Evolutionary conservation across 371 early-diverging fungal genomes (phyloP).

Genomic region (Blakeslea trispora): DNA sequence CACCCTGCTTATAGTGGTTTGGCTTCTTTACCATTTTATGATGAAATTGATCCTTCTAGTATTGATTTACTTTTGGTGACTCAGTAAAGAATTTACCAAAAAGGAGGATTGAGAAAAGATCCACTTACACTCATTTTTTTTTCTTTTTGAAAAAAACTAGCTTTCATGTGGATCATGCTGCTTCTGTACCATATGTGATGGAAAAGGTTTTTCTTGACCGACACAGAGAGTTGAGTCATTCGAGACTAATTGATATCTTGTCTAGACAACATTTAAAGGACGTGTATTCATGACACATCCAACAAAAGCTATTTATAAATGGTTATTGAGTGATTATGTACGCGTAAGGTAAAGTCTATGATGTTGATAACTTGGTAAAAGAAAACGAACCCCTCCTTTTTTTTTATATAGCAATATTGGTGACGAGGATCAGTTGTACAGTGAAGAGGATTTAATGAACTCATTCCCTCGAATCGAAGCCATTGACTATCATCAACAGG

Average conservation of each 20-base stretch:
- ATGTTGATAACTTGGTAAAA: neutral
- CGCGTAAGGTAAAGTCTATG: constrained; percentile 72
- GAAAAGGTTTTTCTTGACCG: constrained; percentile 72
- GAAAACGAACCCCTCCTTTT: constrained; percentile 1
- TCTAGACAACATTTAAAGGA: constrained; percentile 96
- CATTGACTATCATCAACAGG: constrained; percentile 98
- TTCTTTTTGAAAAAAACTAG: constrained; percentile 54
- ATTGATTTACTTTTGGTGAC: constrained; percentile 97
- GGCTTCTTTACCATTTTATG: constrained; percentile 97
- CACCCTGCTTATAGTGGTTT: constrained; percentile 99
- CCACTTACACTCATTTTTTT: too few relatives aligned
- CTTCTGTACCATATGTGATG: constrained; percentile 98
- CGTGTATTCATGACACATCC: constrained; percentile 99
- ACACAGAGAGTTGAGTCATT: neutral
- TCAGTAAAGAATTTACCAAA: constrained; percentile 90
- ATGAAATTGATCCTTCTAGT: constrained; percentile 93
- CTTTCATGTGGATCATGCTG: constrained; percentile 99
- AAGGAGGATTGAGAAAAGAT: too few relatives aligned
- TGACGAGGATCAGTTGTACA: constrained; percentile 92
- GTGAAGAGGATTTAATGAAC: constrained; percentile 91
- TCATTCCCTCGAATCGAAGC: constrained; percentile 97
- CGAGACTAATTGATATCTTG: neutral
- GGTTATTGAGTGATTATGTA: constrained; percentile 98
- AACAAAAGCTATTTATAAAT: constrained; percentile 98
- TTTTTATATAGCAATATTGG: constrained; percentile 67